These are phyloP conservation scores for Colletotrichum sp. DNA, from an alignment of 2,329 filamentous ascomycete species.

Conservation along the genomic window DNA sequence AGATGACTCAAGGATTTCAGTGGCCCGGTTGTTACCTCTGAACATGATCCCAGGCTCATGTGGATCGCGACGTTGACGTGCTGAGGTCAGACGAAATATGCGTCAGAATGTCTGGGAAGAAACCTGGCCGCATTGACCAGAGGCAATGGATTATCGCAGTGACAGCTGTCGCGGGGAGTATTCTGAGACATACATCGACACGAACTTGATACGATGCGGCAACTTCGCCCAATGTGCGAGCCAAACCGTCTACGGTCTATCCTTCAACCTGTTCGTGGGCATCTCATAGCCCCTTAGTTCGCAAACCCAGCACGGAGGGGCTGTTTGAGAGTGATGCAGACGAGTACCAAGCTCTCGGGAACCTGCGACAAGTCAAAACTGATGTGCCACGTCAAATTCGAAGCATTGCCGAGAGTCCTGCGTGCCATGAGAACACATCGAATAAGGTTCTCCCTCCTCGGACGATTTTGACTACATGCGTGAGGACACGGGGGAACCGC, in stretches of 20 bases:
- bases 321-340: background rate
- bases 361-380: background rate
- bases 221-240: background rate
- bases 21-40: background rate
- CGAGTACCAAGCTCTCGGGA: background rate
- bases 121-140: background rate
- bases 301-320: background rate
- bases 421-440: background rate
- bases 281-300: background rate
- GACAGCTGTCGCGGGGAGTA: background rate
- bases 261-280: background rate
- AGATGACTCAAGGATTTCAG: background rate
- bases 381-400: background rate
- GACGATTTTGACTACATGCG: background rate
- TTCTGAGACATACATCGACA: slow-evolving; percentile 8
- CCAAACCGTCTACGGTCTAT: background rate
- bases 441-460: background rate
- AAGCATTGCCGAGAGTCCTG: background rate
- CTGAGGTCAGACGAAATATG: background rate
- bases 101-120: background rate
- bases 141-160: background rate
- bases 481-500: background rate
- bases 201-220: slow-evolving; percentile 2
- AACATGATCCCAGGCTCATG: background rate
- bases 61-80: background rate